Evolutionary conservation across 768 basidiomycete species (phyloP).

Genomic region (Megacollybia marginata): DNA sequence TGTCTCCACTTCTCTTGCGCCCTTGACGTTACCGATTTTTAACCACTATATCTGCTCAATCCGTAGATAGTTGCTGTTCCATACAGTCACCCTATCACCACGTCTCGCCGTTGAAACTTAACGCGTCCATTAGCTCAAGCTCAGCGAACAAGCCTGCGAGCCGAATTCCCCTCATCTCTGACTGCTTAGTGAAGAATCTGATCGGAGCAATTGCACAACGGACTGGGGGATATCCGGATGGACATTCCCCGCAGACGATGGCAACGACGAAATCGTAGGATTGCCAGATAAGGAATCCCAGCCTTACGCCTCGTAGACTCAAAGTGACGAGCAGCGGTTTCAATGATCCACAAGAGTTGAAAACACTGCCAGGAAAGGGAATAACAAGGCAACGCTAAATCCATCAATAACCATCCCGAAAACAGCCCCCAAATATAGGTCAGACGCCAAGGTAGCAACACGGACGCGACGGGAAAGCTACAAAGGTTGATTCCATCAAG

Average conservation of each 20-base stretch:
- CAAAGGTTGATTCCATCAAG: conserved; percentile 50
- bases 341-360: conserved; percentile 58
- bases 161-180: conserved; percentile 77
- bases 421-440: not conserved
- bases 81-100: conserved; percentile 71
- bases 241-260: no score
- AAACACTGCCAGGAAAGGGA: not conserved
- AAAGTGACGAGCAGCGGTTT: conserved; percentile 41
- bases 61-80: conserved; percentile 62
- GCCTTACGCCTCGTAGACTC: no score
- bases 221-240: not conserved
- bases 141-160: conserved; percentile 44
- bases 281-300: conserved; percentile 15
- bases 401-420: conserved; percentile 6
- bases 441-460: not conserved
- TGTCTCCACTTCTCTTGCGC: conserved; percentile 58
- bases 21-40: conserved; percentile 87
- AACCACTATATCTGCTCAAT: conserved; percentile 54
- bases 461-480: conserved; percentile 54
- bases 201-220: conserved; percentile 11
- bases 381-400: not conserved
- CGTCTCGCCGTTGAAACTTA: conserved; percentile 76
- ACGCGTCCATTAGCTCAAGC: conserved; percentile 49
- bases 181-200: conserved; percentile 59
- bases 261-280: not conserved